Base-by-base conservation (phyloP, 306 rosid genomes). In the Dalbergia oliveri region DNA sequence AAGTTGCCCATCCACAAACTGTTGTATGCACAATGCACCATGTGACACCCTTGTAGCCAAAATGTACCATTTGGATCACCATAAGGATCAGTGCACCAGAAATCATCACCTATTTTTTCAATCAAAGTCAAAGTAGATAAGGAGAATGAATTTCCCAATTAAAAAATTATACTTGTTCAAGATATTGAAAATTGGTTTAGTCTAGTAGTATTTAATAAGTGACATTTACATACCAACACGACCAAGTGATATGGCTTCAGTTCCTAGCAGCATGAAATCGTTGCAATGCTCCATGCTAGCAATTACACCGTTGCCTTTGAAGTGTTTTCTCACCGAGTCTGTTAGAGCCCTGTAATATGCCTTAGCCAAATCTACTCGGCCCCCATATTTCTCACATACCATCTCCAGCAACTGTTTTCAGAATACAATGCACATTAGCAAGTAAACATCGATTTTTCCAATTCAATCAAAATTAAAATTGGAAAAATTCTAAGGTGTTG, bases 241-340 rank as follows among this genome's bases (percentile, higher is more conserved):
- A 73, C 97, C 99, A 10, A 95, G 98, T 53, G 91, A 73, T 16
- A 95, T 91, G 68, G 98, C 92, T 79, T 95, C 92, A 1, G 99
- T 95, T 79, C 99, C 99, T 0, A 95, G 97, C 73, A 93, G 82
- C 99, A 95, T 95, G 84, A 93, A 95, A 78, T 95, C 99, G 49
- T 95, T 95, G 82, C 99, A 91, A 53, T 95, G 99, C 79, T 95
- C 99, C 99, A 95, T 95, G 81, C 99, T 95, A 1, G 99, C 99
- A 68, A 95, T 95, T 4, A 93, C 99, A 7, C 99, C 99, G 8
- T 93, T 93, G 49, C 99, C 99, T 21, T 89, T 84, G 86, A 95
- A 95, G 68, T 95, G 97, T 81, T 88, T 93, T 45, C 84, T 89
- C 69, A 95, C 94, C 0, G 99, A 95, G 56, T 86, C 75, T 3